Evolutionary conservation across 257 asterid genomes (phyloP).

Genomic region (Thymus quinquecostatus): DNA sequence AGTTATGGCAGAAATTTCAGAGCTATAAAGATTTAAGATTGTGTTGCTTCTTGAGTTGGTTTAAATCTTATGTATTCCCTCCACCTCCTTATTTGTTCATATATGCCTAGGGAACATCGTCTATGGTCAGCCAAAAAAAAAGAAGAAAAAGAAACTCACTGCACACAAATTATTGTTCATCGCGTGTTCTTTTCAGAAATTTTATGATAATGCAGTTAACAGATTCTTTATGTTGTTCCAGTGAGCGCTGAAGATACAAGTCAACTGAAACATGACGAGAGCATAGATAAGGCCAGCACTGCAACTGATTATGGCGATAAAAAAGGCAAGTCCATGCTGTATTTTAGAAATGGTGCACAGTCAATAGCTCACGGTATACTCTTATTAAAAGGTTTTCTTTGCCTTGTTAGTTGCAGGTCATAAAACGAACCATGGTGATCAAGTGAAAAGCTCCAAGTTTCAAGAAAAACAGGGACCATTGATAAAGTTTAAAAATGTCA

Average conservation of each 20-base stretch:
- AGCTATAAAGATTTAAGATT: neutral
- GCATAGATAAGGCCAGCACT: constrained; percentile 27
- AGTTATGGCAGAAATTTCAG: constrained; percentile 7
- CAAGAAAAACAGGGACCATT: constrained; percentile 37
- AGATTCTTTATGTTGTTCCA: constrained; percentile 20
- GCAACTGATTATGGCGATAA: constrained; percentile 25
- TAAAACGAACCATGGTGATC: constrained; percentile 38
- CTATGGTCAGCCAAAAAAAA: neutral
- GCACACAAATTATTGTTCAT: neutral
- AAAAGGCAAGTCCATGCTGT: constrained; percentile 31
- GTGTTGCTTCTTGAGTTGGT: neutral
- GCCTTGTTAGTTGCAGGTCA: constrained; percentile 32
- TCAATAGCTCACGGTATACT: neutral
- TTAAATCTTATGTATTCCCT: neutral
- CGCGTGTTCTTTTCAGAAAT: neutral
- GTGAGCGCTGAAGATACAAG: constrained; percentile 35
- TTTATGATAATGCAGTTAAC: constrained; percentile 5
- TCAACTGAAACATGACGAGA: constrained; percentile 31
- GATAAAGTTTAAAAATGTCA: constrained; percentile 43
- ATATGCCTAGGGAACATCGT: neutral
- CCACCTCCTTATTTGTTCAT: neutral
- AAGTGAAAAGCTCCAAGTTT: constrained; percentile 51
- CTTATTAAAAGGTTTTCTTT: constrained; percentile 1
- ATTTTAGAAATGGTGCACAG: constrained; percentile 5
- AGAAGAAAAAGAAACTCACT: neutral